Base-by-base conservation (phyloP, 2,329 filamentous ascomycete genomes). In the Phoma herbarum region DNA sequence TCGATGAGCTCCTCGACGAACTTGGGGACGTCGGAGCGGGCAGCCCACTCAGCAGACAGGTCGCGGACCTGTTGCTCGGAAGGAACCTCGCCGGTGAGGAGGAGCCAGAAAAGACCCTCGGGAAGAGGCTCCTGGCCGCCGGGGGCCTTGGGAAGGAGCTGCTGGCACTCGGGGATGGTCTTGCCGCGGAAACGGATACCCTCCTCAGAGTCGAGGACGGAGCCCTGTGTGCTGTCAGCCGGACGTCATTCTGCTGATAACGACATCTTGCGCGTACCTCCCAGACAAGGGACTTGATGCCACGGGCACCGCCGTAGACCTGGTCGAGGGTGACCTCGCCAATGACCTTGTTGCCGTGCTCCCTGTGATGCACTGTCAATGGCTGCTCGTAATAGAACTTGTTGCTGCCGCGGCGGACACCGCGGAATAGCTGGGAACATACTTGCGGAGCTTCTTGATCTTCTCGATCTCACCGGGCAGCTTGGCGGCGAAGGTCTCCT, bases 41-140 rank as follows among this genome's bases (percentile, higher is more conserved):
- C 95, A 79, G 95, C 95, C 95, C 94, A 98, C 84, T 99, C 95
- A 65, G 95, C 94, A 70, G 95, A 98, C 69, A 99, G 90, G 77
- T 96, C 93, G 80, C 93, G 93, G 76, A 98, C 95, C 86, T 99
- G 95, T 85, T 97, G 92, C 86, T 98, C 95, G 69, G 89, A 91
- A 73, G 95, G 95, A 70, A 99, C 92, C 87, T 99, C 95, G 72
- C 95, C 95, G 67, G 95, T 99, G 81, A 99, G 82, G 79, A 99
- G 92, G 73, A 99, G 91, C 95, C 95, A 99, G 91, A 99, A 99
- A 79, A 99, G 93, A 87, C 94, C 93, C 87, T 99, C 95, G 61
- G 95, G 95, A 57, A 99, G 89, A 78, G 95, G 95, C 87, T 99
- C 94, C 80, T 93, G 87, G 84, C 95, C 95, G 76, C 95, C 95